Conservation (phyloP, 805 yeast species). For the Yamadazyma nakazawae region DNA sequence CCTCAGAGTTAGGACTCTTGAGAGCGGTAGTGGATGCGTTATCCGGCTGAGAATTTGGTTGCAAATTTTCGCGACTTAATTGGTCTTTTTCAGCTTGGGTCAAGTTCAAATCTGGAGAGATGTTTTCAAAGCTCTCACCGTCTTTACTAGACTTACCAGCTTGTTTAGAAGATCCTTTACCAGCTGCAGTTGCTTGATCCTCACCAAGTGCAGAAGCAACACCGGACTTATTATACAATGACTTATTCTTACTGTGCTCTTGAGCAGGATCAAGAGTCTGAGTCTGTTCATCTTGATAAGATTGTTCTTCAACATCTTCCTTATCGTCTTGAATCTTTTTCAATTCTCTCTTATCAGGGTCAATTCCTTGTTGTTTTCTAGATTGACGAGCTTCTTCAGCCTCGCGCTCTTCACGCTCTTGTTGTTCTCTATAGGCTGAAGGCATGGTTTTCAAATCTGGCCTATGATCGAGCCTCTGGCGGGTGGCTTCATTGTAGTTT, state of each 20-base stretch:
- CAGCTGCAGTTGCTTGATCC: constrained; percentile 13
- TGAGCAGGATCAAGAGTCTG: constrained; percentile 20
- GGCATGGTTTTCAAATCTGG: constrained; percentile 16
- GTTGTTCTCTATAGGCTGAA: constrained; percentile 14
- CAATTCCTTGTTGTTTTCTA: constrained; percentile 4
- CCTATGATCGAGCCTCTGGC: constrained; percentile 11
- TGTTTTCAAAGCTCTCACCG: not conserved
- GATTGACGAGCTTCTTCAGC: constrained; percentile 8
- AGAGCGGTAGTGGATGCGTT: constrained; percentile 12
- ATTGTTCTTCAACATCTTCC: not conserved
- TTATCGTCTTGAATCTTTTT: not conserved
- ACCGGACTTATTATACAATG: constrained; percentile 29
- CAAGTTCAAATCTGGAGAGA: constrained; percentile 4
- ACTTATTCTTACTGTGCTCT: constrained; percentile 29
- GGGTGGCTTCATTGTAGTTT: constrained; percentile 11
- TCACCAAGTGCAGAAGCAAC: constrained; percentile 18
- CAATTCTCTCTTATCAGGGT: constrained; percentile 3
- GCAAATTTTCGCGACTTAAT: not conserved
- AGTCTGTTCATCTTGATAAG: not conserved
- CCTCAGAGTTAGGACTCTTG: constrained; percentile 11
- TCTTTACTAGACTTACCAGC: not conserved
- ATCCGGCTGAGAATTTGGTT: constrained; percentile 2
- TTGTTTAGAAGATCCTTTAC: not conserved
- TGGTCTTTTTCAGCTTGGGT: not conserved
- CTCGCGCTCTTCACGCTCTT: constrained; percentile 9